Evolutionary conservation across 139 green algal genomes (phyloP), one percentile per base, ranked within the genome.

Genomic region (Coelastrella sp.): DNA sequence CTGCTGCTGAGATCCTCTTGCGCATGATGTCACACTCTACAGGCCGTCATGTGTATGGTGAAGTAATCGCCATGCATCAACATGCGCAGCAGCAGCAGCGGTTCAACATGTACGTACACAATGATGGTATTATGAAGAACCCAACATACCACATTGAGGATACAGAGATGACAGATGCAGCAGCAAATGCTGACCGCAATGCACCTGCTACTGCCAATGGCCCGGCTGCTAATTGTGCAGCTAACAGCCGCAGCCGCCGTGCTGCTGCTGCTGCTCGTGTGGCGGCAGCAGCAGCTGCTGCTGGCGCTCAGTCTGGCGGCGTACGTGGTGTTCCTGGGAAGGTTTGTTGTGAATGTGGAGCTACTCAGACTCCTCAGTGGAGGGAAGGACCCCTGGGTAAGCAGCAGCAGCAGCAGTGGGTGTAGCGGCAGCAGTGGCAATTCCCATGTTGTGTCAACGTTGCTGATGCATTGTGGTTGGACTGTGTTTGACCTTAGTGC

Each of bases 361-460:
- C 87, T 0, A 90, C 88, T 23, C 85, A 91, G 73, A 93, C 90
- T 0, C 90, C 90, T 0, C 90, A 93, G 87, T 93, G 90, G 90
- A 78, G 90, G 1, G 90, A 93, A 64, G 90, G 90, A 0, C 90
- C 90, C 3, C 38, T 82, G 11, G 90, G 89, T 92, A 84, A 79
- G 88, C 5, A 19, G 17, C 53, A 32, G 53, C 53, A 63, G 21
- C 53, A n/a, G 53, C 48, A 57, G 48, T 57, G 17, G 13, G 17
- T 15, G 13, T 23, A 2, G 1, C 17, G 48, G 48, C 48, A 23
- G 48, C 48, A 57, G 48, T 57, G 48, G 48, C 48, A 23, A 15
- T 15, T 57, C n/a, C n/a, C n/a, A n/a, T n/a, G n/a, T n/a, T n/a
- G n/a, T n/a, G n/a, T n/a, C n/a, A n/a, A n/a, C n/a, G n/a, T n/a